Conservation (phyloP, 345 rosid genomes). For the Brassica incana region DNA sequence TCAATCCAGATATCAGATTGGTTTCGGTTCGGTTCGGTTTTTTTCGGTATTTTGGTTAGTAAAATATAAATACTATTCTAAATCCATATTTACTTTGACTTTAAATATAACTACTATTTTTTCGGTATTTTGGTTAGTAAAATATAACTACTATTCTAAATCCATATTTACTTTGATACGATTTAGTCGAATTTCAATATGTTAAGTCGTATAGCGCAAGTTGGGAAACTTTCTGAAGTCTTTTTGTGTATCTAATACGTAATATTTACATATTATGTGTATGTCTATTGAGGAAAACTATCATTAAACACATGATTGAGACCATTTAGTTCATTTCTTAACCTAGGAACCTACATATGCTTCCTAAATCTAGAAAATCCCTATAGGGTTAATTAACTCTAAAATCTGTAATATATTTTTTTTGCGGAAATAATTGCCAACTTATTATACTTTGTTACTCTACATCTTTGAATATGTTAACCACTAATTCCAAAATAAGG, state of each 20-base stretch:
- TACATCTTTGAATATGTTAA: background rate
- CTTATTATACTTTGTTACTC: background rate
- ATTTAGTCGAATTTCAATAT: slow-evolving; percentile 11
- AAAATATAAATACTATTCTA: too few species aligned
- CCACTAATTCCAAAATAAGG: slow-evolving; percentile 33
- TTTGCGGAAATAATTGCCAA: slow-evolving; percentile 7
- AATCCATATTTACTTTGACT: too few species aligned
- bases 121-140: too few species aligned
- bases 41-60: too few species aligned
- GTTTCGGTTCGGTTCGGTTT: too few species aligned
- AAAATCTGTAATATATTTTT: background rate
- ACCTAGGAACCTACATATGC: slow-evolving; percentile 6
- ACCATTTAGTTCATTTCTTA: slow-evolving; percentile 17
- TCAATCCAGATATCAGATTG: too few species aligned
- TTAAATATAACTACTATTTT: too few species aligned
- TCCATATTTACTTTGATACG: background rate
- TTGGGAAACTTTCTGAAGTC: background rate
- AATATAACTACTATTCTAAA: too few species aligned
- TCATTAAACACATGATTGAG: slow-evolving; percentile 25
- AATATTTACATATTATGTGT: slow-evolving; percentile 4
- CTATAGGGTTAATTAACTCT: background rate
- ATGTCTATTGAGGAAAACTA: slow-evolving; percentile 16
- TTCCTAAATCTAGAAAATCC: slow-evolving; percentile 6
- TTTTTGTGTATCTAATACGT: slow-evolving; percentile 10
- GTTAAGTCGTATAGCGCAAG: slow-evolving; percentile 27